These are phyloP conservation scores for Pseudisothecium myosuroides DNA, from an alignment of 225 moss, liverwort and hornwort genomes.

Conservation along the genomic window DNA sequence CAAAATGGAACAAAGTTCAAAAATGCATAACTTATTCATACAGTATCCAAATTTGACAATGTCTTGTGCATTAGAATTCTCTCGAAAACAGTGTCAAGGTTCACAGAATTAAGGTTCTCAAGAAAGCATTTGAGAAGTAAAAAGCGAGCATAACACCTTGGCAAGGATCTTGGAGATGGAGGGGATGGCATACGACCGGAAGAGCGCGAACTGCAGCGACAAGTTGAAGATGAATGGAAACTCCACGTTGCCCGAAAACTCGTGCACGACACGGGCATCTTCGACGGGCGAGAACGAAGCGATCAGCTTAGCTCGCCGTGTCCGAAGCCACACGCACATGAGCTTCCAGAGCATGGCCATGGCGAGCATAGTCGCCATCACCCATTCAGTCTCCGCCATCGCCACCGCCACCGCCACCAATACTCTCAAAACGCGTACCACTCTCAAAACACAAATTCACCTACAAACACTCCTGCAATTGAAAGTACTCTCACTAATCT, in stretches of 20 bases:
- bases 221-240: constrained; percentile 18
- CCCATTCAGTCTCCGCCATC: constrained; percentile 3
- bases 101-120: neutral
- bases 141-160: neutral
- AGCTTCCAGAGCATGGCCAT: constrained; percentile 10
- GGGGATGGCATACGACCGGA: constrained; percentile 16
- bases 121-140: neutral
- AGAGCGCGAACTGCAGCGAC: constrained; percentile 19
- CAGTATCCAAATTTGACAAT: neutral
- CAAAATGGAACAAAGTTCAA: neutral
- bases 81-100: neutral
- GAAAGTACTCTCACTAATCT: neutral
- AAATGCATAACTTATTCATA: neutral
- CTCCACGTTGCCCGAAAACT: constrained; percentile 1
- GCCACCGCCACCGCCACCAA: neutral
- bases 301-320: constrained; percentile 3
- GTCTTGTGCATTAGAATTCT: neutral
- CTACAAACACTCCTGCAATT: neutral
- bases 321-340: constrained; percentile 2
- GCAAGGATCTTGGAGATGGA: constrained; percentile 27
- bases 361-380: neutral
- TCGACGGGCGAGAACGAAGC: constrained; percentile 9
- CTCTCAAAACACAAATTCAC: neutral
- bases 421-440: neutral
- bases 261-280: neutral